Percentiles rank a stretch among this genome's conserved stretches.
phyloP scores from a whole-genome alignment of 2,329 filamentous ascomycete species.

The Penicillium sp. region DNA sequence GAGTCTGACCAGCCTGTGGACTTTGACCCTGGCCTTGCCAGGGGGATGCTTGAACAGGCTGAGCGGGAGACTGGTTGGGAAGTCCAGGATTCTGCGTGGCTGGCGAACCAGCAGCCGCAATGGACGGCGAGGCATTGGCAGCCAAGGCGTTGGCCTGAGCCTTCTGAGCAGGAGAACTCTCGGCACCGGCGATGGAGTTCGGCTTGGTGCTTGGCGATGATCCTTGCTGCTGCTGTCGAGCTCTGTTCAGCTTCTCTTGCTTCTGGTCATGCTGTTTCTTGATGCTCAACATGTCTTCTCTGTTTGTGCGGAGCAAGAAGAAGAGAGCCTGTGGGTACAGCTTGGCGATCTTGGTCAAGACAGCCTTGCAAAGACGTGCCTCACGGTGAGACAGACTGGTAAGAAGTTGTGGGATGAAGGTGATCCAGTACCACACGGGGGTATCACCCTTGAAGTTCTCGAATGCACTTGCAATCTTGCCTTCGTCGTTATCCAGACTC shows the following conservation, averaged over 20 bases:
- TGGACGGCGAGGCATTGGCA: slow-evolving; percentile 27
- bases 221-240: slow-evolving; percentile 60
- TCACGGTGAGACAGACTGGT: slow-evolving; percentile 91
- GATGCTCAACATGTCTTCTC: slow-evolving; percentile 90
- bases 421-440: slow-evolving; percentile 99
- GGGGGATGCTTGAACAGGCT: slow-evolving; percentile 23
- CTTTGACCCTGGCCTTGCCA: slow-evolving; percentile 21
- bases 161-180: slow-evolving; percentile 48
- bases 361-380: slow-evolving; percentile 78
- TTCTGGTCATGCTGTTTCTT: slow-evolving; percentile 79
- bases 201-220: slow-evolving; percentile 40
- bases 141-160: slow-evolving; percentile 46
- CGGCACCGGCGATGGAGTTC: slow-evolving; percentile 46
- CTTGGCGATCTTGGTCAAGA: slow-evolving; percentile 92
- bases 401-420: slow-evolving; percentile 94
- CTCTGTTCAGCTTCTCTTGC: slow-evolving; percentile 60
- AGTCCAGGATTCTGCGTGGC: slow-evolving; percentile 28
- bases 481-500: slow-evolving; percentile 86
- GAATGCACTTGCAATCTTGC: slow-evolving; percentile 80
- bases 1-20: slow-evolving; percentile 20
- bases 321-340: slow-evolving; percentile 94
- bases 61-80: slow-evolving; percentile 25
- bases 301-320: slow-evolving; percentile 88
- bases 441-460: slow-evolving; percentile 97
- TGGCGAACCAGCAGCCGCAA: slow-evolving; percentile 26